Conservation (phyloP, 176 grass and related monocot genomes). For the Sorghum bicolor region DNA sequence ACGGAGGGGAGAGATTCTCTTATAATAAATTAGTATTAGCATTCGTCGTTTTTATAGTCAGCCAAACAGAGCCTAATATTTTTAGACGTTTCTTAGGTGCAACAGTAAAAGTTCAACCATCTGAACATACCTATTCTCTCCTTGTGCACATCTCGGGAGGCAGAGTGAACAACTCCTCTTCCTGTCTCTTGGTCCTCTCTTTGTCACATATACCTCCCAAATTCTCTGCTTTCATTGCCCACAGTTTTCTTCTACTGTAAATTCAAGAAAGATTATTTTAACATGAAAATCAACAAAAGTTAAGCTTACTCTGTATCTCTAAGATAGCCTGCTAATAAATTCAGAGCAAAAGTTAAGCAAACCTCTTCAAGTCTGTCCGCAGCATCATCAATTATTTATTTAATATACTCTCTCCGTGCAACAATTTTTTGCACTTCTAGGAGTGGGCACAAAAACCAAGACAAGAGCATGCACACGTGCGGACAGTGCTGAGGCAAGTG, state of each 20-base stretch:
- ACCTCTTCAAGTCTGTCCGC: slow-evolving; percentile 87
- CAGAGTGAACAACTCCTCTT: slow-evolving; percentile 69
- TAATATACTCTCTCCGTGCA: too few species aligned
- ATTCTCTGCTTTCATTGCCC: slow-evolving; percentile 82
- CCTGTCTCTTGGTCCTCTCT: slow-evolving; percentile 56
- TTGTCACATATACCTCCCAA: slow-evolving; percentile 53
- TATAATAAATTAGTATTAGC: too few species aligned
- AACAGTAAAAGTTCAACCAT: not conserved
- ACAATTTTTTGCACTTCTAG: too few species aligned
- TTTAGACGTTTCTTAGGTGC: too few species aligned
- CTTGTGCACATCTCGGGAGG: slow-evolving; percentile 62
- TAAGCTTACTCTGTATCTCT: slow-evolving; percentile 16
- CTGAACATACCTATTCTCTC: slow-evolving; percentile 51
- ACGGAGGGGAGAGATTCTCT: too few species aligned
- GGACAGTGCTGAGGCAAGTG: too few species aligned
- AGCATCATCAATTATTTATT: slow-evolving; percentile 57
- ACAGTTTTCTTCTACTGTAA: slow-evolving; percentile 62
- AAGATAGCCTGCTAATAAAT: not conserved
- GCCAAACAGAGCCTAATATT: too few species aligned
- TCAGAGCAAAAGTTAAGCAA: slow-evolving; percentile 11
- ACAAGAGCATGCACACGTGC: too few species aligned
- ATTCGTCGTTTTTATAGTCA: too few species aligned
- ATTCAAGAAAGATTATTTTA: slow-evolving; percentile 5
- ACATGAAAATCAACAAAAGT: not conserved
- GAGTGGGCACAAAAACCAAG: too few species aligned